Base-by-base conservation (phyloP, 108 stramenopile species). In the Pseudonitzschia pungens region DNA sequence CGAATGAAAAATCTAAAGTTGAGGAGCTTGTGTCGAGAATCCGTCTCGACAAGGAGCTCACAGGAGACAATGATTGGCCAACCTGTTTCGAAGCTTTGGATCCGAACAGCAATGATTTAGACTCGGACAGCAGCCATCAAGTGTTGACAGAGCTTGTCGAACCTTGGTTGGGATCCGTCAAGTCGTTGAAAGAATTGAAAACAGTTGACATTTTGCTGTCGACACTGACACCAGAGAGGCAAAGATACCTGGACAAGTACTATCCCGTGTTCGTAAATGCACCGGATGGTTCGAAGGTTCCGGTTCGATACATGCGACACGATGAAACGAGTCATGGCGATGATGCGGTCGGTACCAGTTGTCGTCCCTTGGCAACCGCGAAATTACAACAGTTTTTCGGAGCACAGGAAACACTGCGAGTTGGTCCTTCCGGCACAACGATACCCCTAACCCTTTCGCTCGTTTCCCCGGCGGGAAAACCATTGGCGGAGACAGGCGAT, bases 311-410 rank as follows among this genome's bases (percentile, higher is more conserved):
- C 73, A 67, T 43, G 48, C 55, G 74, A 26, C n/a, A 54, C 33
- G 26, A 15, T 41, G 42, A 48, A 18, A 18, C 12, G 12, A 51
- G 28, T 67, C 20, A 0, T 51, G 66, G 50, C 22, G 36, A 50
- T 48, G 42, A 21, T 7, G 21, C 21, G 16, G 18, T n/a, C 15
- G 6, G 21, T 1, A 41, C 3, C 33, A 48, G 45, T 65, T 29
- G 70, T 22, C 69, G 52, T 18, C 85, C 85, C 43, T 40, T 59
- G 45, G 88, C 82, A 18, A 69, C 73, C 18, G 88, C 81, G 29
- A 89, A 89, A 65, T 51, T 89, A 29, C 88, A 89, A 75, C 88
- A 89, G 71, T 89, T 86, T 62, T 89, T 89, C 71, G 85, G 88
- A 15, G 71, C 73, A 2, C 4, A 26, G 10, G 51, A 80, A n/a